These are phyloP conservation scores for Durotheca rogersii DNA, from an alignment of 495 filamentous ascomycete species.

Conservation along the genomic window DNA sequence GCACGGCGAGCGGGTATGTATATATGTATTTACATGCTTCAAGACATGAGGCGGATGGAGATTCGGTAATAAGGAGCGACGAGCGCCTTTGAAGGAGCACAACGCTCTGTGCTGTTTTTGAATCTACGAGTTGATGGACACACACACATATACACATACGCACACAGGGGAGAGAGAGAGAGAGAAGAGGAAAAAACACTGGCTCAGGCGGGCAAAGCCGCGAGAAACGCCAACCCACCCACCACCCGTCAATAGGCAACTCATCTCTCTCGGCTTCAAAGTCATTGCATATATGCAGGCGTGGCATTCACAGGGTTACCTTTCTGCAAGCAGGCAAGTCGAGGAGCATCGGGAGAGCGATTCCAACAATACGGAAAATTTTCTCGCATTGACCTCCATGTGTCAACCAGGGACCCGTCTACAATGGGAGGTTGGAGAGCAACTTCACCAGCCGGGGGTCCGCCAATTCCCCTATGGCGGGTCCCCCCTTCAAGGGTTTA, in stretches of 20 bases:
- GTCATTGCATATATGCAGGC: background rate
- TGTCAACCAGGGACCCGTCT: constrained; percentile 12
- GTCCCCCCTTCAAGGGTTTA: constrained; percentile 21
- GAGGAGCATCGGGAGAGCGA: constrained; percentile 1
- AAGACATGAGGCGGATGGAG: background rate
- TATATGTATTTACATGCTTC: too few relatives aligned
- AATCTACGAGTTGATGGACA: background rate
- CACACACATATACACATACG: too few relatives aligned
- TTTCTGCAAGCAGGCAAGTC: background rate
- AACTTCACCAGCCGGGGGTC: constrained; percentile 13
- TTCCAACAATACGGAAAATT: constrained; percentile 19
- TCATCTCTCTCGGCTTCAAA: background rate
- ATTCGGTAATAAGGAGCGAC: background rate
- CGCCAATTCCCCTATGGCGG: constrained; percentile 20
- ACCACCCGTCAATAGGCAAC: background rate
- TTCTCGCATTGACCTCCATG: constrained; percentile 23
- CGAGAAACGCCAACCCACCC: background rate
- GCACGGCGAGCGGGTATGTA: constrained; percentile 1
- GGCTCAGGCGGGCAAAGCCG: background rate
- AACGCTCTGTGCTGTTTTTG: background rate
- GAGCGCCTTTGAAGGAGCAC: background rate
- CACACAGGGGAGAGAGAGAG: too few relatives aligned
- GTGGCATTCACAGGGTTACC: constrained; percentile 10
- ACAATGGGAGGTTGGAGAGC: constrained; percentile 12
- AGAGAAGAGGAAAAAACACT: too few relatives aligned